Percentiles rank a stretch among this genome's conserved stretches.
Conservation (phyloP, 306 rosid genomes). For the Pachyrhizus erosus region DNA sequence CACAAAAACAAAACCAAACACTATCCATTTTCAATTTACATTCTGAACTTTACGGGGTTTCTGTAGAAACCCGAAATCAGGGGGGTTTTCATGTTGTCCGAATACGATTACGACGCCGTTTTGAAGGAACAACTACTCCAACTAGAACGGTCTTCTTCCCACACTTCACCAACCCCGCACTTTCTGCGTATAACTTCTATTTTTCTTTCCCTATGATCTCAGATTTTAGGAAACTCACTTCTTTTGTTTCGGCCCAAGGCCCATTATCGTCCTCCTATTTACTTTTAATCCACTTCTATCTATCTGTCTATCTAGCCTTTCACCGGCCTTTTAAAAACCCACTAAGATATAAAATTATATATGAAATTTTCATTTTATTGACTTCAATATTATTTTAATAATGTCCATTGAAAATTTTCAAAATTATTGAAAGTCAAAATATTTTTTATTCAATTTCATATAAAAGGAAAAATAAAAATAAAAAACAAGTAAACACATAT, state of each 20-base stretch:
- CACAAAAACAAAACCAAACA: not conserved
- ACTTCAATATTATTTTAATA: no score
- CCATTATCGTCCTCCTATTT: not conserved
- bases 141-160: not conserved
- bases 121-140: not conserved
- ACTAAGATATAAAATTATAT: no score
- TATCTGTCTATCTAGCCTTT: no score
- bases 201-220: no score
- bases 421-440: no score
- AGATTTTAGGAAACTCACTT: not conserved
- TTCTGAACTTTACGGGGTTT: constrained; percentile 79
- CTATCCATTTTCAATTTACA: constrained; percentile 48
- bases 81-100: constrained; percentile 63
- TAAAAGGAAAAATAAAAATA: no score
- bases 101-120: not conserved
- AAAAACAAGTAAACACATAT: no score
- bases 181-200: not conserved
- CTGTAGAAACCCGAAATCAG: constrained; percentile 57
- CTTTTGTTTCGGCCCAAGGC: not conserved
- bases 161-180: not conserved
- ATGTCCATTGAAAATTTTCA: no score
- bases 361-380: no score
- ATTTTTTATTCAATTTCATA: no score
- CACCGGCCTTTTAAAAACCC: no score
- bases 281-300: no score